Conservation (phyloP, 108 stramenopile genomes). For the Nitzschia sp. region DNA sequence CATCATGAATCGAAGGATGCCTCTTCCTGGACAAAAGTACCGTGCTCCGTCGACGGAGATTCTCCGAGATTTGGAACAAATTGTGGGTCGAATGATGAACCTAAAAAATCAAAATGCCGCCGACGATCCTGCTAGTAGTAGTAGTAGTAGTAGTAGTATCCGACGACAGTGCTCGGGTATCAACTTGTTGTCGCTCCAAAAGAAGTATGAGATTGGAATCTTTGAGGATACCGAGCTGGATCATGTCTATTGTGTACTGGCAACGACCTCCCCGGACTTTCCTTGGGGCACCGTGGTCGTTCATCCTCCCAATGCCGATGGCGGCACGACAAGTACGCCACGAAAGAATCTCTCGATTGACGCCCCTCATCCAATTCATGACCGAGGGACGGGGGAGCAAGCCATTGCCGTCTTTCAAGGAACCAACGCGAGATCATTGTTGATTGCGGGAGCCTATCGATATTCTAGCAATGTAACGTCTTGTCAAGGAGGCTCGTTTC, state of each 20-base stretch:
- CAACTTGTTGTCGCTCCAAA: not conserved
- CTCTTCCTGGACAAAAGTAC: not conserved
- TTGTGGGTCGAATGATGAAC: not conserved
- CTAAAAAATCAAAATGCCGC: not conserved
- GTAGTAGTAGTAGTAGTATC: too few relatives aligned
- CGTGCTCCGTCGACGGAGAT: not conserved
- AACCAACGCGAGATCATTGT: slow-evolving; percentile 16
- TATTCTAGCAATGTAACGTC: slow-evolving; percentile 13
- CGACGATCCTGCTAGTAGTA: too few relatives aligned
- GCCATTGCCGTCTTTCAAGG: slow-evolving; percentile 24
- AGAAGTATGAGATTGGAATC: slow-evolving; percentile 13
- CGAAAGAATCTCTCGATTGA: slow-evolving; percentile 26
- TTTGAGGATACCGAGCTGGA: slow-evolving; percentile 12
- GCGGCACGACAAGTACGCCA: not conserved
- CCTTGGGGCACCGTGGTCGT: slow-evolving; percentile 31
- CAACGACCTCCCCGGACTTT: slow-evolving; percentile 6
- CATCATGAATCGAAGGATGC: not conserved
- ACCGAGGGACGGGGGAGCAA: slow-evolving; percentile 26
- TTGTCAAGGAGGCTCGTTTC: slow-evolving; percentile 4
- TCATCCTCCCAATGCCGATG: not conserved
- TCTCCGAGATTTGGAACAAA: not conserved
- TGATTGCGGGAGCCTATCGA: slow-evolving; percentile 26
- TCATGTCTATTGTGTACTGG: slow-evolving; percentile 21
- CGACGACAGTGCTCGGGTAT: not conserved
- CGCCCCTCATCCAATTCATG: slow-evolving; percentile 23